Percentiles rank a stretch among this genome's conserved stretches.
These are phyloP conservation scores for Luffa aegyptiaca DNA, from an alignment of 306 rosid species.

Conservation along the genomic window DNA sequence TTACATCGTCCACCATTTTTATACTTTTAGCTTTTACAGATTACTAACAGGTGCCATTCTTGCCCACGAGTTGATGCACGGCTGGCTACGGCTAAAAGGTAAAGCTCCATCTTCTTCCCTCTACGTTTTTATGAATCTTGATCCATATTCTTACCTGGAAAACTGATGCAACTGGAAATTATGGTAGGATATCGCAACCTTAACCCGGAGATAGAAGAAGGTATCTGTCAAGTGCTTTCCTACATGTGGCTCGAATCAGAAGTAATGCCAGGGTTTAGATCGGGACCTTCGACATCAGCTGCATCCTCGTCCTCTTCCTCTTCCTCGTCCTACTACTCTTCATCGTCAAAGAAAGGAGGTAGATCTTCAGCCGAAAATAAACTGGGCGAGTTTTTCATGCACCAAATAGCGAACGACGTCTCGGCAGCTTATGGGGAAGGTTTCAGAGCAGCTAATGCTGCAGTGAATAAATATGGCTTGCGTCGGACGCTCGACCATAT, in stretches of 20 bases:
- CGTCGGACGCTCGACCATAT: conserved; percentile 79
- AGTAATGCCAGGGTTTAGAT: conserved; percentile 51
- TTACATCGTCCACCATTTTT: background rate
- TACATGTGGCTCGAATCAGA: conserved; percentile 96
- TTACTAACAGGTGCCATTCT: conserved; percentile 96
- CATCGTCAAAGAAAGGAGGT: conserved; percentile 77
- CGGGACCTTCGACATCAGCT: conserved; percentile 62
- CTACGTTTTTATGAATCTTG: background rate
- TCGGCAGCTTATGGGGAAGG: conserved; percentile 96
- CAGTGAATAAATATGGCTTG: conserved; percentile 70
- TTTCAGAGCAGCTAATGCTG: conserved; percentile 78
- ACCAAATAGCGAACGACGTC: conserved; percentile 75
- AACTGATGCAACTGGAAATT: background rate
- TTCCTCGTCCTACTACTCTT: conserved; percentile 25
- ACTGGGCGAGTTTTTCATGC: conserved; percentile 82
- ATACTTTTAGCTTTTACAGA: conserved; percentile 31
- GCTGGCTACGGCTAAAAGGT: conserved; percentile 98
- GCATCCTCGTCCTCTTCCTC: conserved; percentile 34
- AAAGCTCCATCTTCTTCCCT: conserved; percentile 6
- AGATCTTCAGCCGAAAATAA: conserved; percentile 58
- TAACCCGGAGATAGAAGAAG: conserved; percentile 89
- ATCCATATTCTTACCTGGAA: background rate
- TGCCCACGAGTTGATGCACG: conserved; percentile 97
- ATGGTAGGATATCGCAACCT: conserved; percentile 76
- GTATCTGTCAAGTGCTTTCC: conserved; percentile 92